Conservation (phyloP, 306 rosid species). For the Cucumis hystrix region DNA sequence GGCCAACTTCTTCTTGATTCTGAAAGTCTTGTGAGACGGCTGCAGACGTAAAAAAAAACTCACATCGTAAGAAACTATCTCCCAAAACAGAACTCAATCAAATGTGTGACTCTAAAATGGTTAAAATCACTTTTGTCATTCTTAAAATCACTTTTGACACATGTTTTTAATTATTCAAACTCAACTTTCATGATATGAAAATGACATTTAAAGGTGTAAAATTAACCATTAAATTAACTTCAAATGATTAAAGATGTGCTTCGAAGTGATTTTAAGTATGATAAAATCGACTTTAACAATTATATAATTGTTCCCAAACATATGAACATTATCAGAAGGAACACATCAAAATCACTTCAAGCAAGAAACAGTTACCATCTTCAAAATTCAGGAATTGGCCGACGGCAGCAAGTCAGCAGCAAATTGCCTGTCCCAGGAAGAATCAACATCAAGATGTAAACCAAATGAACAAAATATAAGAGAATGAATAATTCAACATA, state of each 20-base stretch:
- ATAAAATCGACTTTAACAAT: no score
- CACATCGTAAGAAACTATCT: background rate
- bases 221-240: no score
- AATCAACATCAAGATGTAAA: background rate
- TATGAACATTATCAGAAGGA: no score
- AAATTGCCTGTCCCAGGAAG: constrained; percentile 10
- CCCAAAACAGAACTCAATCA: background rate
- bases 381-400: background rate
- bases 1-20: constrained; percentile 77
- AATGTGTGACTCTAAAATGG: no score
- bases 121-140: no score
- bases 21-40: constrained; percentile 92
- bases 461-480: background rate
- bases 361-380: background rate
- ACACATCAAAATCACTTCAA: no score
- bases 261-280: no score
- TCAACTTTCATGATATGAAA: no score
- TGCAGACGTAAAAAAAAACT: constrained; percentile 5
- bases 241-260: no score
- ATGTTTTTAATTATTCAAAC: no score
- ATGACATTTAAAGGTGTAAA: no score
- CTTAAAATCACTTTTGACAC: background rate
- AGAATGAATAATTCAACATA: background rate
- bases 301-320: no score
- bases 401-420: background rate